Evolutionary conservation across 208 protist species (phyloP).

Genomic region (Blechomonas ayalai): DNA sequence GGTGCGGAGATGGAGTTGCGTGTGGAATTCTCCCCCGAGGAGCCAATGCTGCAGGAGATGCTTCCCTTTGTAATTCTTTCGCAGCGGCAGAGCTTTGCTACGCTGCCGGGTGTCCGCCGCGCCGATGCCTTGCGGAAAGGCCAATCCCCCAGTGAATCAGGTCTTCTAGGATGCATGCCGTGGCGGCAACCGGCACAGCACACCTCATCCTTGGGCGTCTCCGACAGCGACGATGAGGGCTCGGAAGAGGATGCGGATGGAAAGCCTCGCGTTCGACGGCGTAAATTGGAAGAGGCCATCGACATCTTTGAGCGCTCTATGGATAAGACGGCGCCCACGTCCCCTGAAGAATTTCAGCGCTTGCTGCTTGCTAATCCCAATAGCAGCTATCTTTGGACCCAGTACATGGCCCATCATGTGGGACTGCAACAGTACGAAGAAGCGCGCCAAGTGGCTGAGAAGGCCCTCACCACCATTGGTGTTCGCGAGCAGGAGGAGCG

Average conservation of each 20-base stretch:
- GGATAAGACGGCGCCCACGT: conserved; percentile 60
- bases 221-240: conserved; percentile 10
- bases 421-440: conserved; percentile 80
- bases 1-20: conserved; percentile 35
- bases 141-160: no score
- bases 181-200: conserved; percentile 26
- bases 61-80: conserved; percentile 72
- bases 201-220: conserved; percentile 6
- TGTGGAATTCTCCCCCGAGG: conserved; percentile 58
- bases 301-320: conserved; percentile 82
- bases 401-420: conserved; percentile 91
- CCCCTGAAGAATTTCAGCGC: conserved; percentile 85
- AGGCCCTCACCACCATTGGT: conserved; percentile 86
- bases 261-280: conserved; percentile 38
- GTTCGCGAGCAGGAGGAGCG: conserved; percentile 72
- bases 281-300: conserved; percentile 73
- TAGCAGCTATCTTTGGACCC: conserved; percentile 90
- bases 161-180: conserved; percentile 58
- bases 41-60: conserved; percentile 27
- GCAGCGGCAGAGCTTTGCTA: conserved; percentile 23
- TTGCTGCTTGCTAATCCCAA: conserved; percentile 85
- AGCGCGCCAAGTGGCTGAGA: conserved; percentile 85
- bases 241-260: conserved; percentile 13
- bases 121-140: no score
- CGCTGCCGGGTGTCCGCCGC: conserved; percentile 31